Evolutionary conservation across 2,329 filamentous ascomycete genomes (phyloP).

Genomic region (Trichoderma atroviride): DNA sequence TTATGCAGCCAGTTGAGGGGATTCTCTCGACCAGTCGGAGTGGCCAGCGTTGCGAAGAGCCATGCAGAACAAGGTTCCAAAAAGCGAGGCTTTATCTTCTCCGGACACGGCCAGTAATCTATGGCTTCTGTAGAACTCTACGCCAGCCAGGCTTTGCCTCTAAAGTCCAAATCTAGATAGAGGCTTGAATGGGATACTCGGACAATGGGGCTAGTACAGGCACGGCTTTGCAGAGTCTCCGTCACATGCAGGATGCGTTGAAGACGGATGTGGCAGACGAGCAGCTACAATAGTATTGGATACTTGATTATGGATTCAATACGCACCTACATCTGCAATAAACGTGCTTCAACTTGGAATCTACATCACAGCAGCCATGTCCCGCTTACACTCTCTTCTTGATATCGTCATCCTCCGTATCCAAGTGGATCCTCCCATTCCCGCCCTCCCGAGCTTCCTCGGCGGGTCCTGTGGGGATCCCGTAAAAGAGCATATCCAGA

Average conservation of each 20-base stretch:
- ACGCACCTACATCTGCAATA: neutral
- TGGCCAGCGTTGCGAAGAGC: neutral
- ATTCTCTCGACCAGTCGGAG: neutral
- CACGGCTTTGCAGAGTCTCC: neutral
- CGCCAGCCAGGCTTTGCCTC: neutral
- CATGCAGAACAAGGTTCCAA: neutral
- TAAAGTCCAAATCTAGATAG: neutral
- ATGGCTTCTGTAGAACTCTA: neutral
- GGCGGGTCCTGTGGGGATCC: neutral
- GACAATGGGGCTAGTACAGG: neutral
- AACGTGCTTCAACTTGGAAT: too few relatives aligned
- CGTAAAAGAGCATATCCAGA: neutral
- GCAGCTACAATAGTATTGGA: too few relatives aligned
- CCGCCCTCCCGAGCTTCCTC: constrained; percentile 16
- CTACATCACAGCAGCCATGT: too few relatives aligned
- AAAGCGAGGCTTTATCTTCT: neutral
- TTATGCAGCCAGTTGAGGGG: neutral
- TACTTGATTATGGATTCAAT: too few relatives aligned
- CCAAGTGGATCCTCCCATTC: constrained; percentile 12
- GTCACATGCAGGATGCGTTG: neutral
- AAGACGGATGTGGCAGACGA: too few relatives aligned
- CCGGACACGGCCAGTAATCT: neutral
- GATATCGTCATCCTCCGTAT: neutral
- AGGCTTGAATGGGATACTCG: constrained; percentile 2
- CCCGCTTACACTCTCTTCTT: neutral